phyloP scores from a whole-genome alignment of 73 alveolate genomes.

The Uronychia binucleata region DNA sequence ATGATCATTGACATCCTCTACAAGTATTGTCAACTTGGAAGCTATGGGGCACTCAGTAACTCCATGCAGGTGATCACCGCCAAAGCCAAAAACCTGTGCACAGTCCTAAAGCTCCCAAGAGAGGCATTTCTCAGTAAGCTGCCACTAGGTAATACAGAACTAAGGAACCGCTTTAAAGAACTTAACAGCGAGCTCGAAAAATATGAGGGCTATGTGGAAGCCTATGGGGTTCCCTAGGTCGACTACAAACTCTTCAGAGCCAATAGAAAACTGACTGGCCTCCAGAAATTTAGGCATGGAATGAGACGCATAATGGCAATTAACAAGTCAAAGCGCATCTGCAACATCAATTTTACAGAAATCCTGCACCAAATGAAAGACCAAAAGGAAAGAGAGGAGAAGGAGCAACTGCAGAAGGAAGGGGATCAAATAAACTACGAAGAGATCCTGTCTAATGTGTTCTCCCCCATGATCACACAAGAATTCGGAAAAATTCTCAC shows the following conservation, averaged over 20 bases:
- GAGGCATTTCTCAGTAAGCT: neutral
- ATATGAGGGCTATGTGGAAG: constrained; percentile 22
- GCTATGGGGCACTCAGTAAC: constrained; percentile 9
- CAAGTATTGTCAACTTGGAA: neutral
- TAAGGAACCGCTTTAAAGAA: neutral
- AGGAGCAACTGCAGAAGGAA: neutral
- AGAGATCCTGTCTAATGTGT: too few relatives aligned
- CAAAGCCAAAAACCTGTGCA: neutral
- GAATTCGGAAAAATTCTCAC: too few relatives aligned
- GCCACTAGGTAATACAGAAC: neutral
- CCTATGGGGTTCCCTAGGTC: constrained; percentile 26
- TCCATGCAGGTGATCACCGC: constrained; percentile 3
- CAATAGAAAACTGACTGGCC: neutral
- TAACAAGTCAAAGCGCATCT: neutral
- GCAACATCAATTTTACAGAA: neutral
- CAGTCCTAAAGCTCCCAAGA: neutral
- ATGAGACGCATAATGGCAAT: neutral
- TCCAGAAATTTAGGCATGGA: neutral
- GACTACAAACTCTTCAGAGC: constrained; percentile 23
- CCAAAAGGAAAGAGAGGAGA: neutral
- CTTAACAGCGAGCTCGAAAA: neutral
- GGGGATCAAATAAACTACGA: too few relatives aligned
- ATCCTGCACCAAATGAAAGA: neutral
- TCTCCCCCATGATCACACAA: too few relatives aligned
- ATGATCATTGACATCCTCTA: constrained; percentile 6